phyloP scores from a whole-genome alignment of 148 eudicot species.

The Cornus controversa region DNA sequence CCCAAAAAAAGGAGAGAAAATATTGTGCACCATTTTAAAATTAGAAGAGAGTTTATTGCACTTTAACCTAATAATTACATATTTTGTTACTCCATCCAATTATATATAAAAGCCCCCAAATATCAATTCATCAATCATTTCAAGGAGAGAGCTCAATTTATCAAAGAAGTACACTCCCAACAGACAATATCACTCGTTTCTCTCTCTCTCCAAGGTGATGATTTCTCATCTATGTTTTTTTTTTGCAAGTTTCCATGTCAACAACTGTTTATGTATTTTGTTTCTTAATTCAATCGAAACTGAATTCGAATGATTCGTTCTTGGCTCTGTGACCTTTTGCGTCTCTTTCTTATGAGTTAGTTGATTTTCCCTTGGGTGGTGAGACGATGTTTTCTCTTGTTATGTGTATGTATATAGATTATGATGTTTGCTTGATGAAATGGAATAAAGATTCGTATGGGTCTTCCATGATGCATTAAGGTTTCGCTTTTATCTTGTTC shows the following conservation, averaged over 20 bases:
- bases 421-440: background rate
- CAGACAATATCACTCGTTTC: background rate
- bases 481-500: background rate
- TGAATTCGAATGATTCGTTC: background rate
- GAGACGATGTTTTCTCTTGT: background rate
- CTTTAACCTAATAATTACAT: too few species aligned
- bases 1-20: too few species aligned
- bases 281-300: background rate
- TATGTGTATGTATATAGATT: background rate
- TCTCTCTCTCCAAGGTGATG: background rate
- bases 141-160: background rate
- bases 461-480: background rate
- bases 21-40: too few species aligned
- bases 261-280: background rate
- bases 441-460: background rate
- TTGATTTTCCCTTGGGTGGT: background rate
- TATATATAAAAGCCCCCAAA: too few species aligned
- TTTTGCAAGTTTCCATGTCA: background rate
- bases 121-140: slow-evolving; percentile 3
- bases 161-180: background rate
- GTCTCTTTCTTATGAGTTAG: too few species aligned
- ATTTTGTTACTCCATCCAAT: too few species aligned
- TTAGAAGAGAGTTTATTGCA: too few species aligned
- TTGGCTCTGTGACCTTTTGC: background rate
- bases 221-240: slow-evolving; percentile 3